Evolutionary conservation across 176 grass and related monocot species (phyloP), one percentile per base, ranked within the genome.

Genomic region (Urochloa ruziziensis): DNA sequence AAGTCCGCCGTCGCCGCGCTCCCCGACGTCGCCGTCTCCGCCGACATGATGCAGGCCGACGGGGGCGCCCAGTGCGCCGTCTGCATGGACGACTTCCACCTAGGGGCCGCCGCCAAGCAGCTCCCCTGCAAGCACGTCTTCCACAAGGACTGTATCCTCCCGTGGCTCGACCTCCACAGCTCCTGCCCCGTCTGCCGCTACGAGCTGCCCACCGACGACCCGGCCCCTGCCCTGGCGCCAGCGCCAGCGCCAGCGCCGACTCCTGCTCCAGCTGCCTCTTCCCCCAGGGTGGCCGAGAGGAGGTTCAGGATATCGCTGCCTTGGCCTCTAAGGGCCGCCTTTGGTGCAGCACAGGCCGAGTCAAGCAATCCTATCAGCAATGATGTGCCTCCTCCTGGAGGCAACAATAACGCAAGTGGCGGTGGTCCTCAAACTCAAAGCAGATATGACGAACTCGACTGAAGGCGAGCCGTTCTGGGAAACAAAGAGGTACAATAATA

Each of bases 281-380:
- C 84, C 13, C 81, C 87, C 0, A 92, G 95, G 81, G 67, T 67
- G 17, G 59, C 83, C 4, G 84, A 97, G 81, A 91, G 96, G 75
- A 95, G 96, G 90, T 91, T 98, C 80, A 95, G 96, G 93, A 94
- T 98, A 82, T 98, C 96, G 5, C 83, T 98, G 82, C 93, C 96
- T 4, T 91, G 84, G 92, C 74, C 92, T 56, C 70, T 89, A 54
- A 89, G 89, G 21, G 84, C 84, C 5, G 82, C 82, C 7, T 83
- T 89, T 3, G 92, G 62, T 58, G 54, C 52, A 17, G 16, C 5
- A 23, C 87, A 82, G 48, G 73, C 81, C 0, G 92, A 91, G 73
- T 81, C 29, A 79, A 85, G 89, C 68, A 79, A 82, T 81, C 75
- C 75, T 43, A 59, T 27, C 77, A 54, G 46, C n/a, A 18, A 79